These are phyloP conservation scores for Blastobotrys aristatus DNA, from an alignment of 1,139 yeast genomes.

Conservation along the genomic window DNA sequence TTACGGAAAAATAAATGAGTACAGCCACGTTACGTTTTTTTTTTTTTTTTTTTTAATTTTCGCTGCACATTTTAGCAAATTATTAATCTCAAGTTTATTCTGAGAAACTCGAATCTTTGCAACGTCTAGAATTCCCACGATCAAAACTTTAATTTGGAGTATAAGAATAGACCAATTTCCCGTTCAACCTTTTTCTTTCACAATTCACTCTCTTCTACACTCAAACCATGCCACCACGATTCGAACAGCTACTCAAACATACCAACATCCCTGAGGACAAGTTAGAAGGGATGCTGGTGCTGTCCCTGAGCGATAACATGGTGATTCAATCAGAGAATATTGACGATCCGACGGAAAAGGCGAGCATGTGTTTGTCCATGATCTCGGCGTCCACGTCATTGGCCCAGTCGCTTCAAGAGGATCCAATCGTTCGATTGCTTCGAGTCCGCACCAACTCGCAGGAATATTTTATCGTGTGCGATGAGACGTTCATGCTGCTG, in stretches of 20 bases:
- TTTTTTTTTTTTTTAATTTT: too few relatives aligned
- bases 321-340: conserved; percentile 12
- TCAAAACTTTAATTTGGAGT: too few relatives aligned
- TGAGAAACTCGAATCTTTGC: too few relatives aligned
- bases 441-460: conserved; percentile 14
- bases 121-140: too few relatives aligned
- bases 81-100: too few relatives aligned
- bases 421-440: conserved; percentile 10
- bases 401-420: conserved; percentile 11
- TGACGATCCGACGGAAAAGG: conserved; percentile 13
- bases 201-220: too few relatives aligned
- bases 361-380: conserved; percentile 12
- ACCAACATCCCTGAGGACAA: conserved; percentile 11
- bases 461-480: conserved; percentile 16
- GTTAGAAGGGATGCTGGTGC: conserved; percentile 12
- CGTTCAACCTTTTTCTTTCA: too few relatives aligned
- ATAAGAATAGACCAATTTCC: too few relatives aligned
- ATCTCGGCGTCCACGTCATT: conserved; percentile 10
- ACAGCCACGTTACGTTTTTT: too few relatives aligned
- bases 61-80: too few relatives aligned
- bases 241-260: conserved; percentile 12
- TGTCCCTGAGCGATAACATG: conserved; percentile 12
- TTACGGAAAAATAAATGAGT: too few relatives aligned
- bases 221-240: conserved; percentile 1
- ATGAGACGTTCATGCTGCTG: conserved; percentile 11